These are phyloP conservation scores for Fusarium avenaceum DNA, from an alignment of 2,329 filamentous ascomycete genomes.

Conservation along the genomic window DNA sequence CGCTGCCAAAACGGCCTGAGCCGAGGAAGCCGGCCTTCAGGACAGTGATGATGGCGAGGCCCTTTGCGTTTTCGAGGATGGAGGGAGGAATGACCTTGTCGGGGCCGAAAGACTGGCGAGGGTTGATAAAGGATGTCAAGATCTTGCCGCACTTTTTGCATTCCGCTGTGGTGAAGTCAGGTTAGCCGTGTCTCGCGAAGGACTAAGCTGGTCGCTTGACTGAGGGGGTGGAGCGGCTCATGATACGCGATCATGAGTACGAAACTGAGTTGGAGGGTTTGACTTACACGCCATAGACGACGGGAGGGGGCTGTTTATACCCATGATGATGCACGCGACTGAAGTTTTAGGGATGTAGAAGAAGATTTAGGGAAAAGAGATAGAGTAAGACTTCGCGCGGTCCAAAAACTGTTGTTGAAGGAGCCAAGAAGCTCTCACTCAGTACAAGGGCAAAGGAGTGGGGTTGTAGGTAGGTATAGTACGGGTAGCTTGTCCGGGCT, in stretches of 20 bases:
- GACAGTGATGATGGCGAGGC: conserved; percentile 87
- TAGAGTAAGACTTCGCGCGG: conserved; percentile 2
- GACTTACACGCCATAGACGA: conserved; percentile 77
- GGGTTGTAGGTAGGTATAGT: conserved; percentile 34
- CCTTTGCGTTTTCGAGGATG: conserved; percentile 92
- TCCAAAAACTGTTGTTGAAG: conserved; percentile 27
- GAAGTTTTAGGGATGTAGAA: background rate
- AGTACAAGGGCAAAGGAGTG: conserved; percentile 33
- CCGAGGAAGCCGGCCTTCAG: conserved; percentile 90
- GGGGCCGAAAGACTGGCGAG: conserved; percentile 90
- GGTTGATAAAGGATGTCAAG: conserved; percentile 93
- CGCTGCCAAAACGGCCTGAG: conserved; percentile 84
- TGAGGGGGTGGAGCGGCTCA: conserved; percentile 36
- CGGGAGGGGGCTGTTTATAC: conserved; percentile 75
- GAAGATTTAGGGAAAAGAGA: background rate
- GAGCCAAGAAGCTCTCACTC: conserved; percentile 37
- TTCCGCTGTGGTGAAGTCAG: conserved; percentile 74
- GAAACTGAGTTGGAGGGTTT: conserved; percentile 6
- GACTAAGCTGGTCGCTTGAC: conserved; percentile 16
- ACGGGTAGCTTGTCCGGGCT: conserved; percentile 18
- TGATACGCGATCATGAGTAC: conserved; percentile 38
- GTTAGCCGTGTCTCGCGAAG: conserved; percentile 31
- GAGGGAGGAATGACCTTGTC: conserved; percentile 97
- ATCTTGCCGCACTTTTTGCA: conserved; percentile 98
- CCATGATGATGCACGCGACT: conserved; percentile 60